Evolutionary conservation across 2,329 filamentous ascomycete genomes (phyloP).

Genomic region (Cladorrhinum sp.): DNA sequence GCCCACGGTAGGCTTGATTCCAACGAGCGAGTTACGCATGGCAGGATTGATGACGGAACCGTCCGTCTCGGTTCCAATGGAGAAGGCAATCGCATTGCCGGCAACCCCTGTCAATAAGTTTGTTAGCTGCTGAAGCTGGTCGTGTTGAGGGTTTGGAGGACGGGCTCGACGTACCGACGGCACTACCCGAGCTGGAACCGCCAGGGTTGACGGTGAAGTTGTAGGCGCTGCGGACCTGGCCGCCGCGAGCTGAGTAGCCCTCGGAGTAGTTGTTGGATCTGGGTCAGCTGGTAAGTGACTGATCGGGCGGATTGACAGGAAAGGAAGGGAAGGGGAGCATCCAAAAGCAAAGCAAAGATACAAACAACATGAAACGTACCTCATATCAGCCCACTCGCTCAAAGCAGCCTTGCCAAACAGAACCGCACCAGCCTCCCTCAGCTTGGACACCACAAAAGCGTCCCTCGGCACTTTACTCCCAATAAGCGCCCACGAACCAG

Average conservation of each 20-base stretch:
- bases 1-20: constrained; percentile 74
- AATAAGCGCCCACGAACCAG: constrained; percentile 64
- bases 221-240: constrained; percentile 19
- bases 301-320: too few relatives aligned
- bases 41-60: constrained; percentile 67
- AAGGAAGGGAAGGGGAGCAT: too few relatives aligned
- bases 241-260: constrained; percentile 45
- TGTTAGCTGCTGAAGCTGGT: neutral
- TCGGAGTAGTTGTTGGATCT: constrained; percentile 61
- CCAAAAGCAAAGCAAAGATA: too few relatives aligned
- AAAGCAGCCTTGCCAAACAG: constrained; percentile 69
- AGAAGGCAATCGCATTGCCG: constrained; percentile 53
- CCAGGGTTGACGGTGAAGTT: constrained; percentile 20
- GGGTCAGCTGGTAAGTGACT: too few relatives aligned
- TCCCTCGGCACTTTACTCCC: constrained; percentile 67
- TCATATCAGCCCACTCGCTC: constrained; percentile 73
- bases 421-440: constrained; percentile 64
- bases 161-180: constrained; percentile 1
- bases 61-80: constrained; percentile 72
- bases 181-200: constrained; percentile 18
- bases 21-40: constrained; percentile 65
- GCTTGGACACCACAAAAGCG: constrained; percentile 57
- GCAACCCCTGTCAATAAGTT: constrained; percentile 23
- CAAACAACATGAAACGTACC: constrained; percentile 28
- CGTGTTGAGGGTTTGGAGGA: too few relatives aligned